These are phyloP conservation scores for Saccharomycopsis oosterbeekiorum DNA, from an alignment of 805 yeast genomes.

Conservation along the genomic window DNA sequence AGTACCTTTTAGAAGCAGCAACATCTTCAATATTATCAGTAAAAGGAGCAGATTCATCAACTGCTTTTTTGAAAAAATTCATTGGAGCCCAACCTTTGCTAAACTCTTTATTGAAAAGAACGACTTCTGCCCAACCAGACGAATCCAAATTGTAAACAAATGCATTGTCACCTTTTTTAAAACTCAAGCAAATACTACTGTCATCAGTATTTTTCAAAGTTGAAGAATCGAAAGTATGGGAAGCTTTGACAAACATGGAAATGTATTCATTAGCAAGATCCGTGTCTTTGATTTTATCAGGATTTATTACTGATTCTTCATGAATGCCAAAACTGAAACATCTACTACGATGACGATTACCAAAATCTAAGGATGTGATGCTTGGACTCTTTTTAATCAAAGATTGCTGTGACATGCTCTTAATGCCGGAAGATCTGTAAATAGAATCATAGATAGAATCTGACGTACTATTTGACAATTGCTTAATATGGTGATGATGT, in stretches of 20 bases:
- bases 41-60: constrained; percentile 23
- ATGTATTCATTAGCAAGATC: constrained; percentile 27
- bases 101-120: constrained; percentile 44
- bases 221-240: constrained; percentile 48
- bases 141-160: constrained; percentile 72
- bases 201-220: constrained; percentile 56
- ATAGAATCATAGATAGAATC: constrained; percentile 17
- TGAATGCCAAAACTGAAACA: constrained; percentile 15
- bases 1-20: constrained; percentile 39
- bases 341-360: constrained; percentile 14
- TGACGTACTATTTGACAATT: constrained; percentile 11
- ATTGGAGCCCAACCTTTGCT: constrained; percentile 81
- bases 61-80: constrained; percentile 52
- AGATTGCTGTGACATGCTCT: neutral
- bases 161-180: constrained; percentile 58
- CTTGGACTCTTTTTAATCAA: constrained; percentile 17
- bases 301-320: constrained; percentile 1
- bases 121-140: constrained; percentile 86
- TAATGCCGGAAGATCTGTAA: constrained; percentile 9
- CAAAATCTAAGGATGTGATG: constrained; percentile 10
- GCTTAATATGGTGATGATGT: neutral
- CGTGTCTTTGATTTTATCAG: neutral
- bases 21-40: constrained; percentile 21
- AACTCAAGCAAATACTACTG: constrained; percentile 63
- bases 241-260: constrained; percentile 44